phyloP scores from a whole-genome alignment of 805 yeast genomes.

The Candida broadrunensis region DNA sequence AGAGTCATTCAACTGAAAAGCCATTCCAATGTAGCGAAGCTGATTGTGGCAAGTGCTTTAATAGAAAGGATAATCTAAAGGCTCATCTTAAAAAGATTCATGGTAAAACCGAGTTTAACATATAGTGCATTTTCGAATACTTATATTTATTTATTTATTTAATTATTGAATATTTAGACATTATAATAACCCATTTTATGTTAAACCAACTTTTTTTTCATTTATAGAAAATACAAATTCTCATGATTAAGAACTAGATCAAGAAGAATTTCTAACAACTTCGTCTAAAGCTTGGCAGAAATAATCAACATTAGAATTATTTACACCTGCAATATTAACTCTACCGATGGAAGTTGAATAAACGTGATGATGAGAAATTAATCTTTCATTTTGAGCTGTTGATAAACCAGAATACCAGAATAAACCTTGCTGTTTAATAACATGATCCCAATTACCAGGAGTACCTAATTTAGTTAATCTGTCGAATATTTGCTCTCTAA shows the following conservation, averaged over 20 bases:
- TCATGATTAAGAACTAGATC: no score
- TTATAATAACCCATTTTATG: no score
- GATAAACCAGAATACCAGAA: conserved; percentile 45
- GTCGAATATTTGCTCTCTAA: conserved; percentile 26
- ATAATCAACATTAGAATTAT: conserved; percentile 33
- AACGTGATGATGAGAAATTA: conserved; percentile 34
- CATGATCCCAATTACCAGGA: conserved; percentile 43
- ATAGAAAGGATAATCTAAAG: conserved; percentile 57
- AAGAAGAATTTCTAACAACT: conserved; percentile 28
- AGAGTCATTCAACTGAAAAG: conserved; percentile 55
- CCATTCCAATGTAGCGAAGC: conserved; percentile 54
- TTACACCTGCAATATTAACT: conserved; percentile 45
- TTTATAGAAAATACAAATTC: no score
- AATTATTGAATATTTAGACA: not conserved
- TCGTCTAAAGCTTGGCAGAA: conserved; percentile 35
- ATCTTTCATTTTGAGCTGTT: conserved; percentile 25
- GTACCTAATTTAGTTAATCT: conserved; percentile 32
- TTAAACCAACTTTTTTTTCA: no score
- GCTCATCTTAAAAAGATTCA: conserved; percentile 65
- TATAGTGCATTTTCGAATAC: not conserved
- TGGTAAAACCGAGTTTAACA: conserved; percentile 13
- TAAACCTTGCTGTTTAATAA: conserved; percentile 36
- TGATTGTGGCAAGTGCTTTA: conserved; percentile 54
- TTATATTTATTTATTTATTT: not conserved
- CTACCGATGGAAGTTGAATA: conserved; percentile 39